Conservation (phyloP, 2,329 filamentous ascomycete species). For the Onygenales sp. region DNA sequence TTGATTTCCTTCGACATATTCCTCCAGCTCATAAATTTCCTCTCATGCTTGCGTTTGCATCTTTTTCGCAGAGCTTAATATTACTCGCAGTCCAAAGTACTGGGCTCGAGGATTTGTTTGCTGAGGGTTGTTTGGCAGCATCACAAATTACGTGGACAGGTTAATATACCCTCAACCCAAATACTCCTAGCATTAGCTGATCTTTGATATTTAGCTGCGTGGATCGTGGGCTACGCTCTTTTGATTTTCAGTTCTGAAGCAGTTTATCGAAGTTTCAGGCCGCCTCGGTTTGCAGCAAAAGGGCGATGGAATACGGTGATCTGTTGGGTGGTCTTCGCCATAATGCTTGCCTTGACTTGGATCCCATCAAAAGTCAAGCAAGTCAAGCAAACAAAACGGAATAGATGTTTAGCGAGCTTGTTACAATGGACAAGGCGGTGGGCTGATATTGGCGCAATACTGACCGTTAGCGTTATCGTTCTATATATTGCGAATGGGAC, state of each 20-base stretch:
- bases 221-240: conserved; percentile 17
- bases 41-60: conserved; percentile 10
- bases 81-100: conserved; percentile 13
- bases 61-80: conserved; percentile 11
- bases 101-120: conserved; percentile 7
- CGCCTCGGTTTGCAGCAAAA: conserved; percentile 9
- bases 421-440: conserved; percentile 12
- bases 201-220: conserved; percentile 11
- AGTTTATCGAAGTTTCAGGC: conserved; percentile 5
- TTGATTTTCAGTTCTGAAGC: conserved; percentile 17
- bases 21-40: conserved; percentile 14
- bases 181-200: conserved; percentile 4
- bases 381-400: conserved; percentile 5
- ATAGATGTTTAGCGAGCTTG: conserved; percentile 13
- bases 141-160: conserved; percentile 18
- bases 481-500: conserved; percentile 11
- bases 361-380: conserved; percentile 13
- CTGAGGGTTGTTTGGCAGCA: conserved; percentile 7
- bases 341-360: conserved; percentile 14
- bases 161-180: conserved; percentile 2
- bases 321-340: conserved; percentile 10
- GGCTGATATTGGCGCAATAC: conserved; percentile 14
- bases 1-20: conserved; percentile 9
- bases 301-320: conserved; percentile 11
- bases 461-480: conserved; percentile 12